These are phyloP conservation scores for Phytophthora pisi DNA, from an alignment of 352 stramenopile genomes.

Conservation along the genomic window DNA sequence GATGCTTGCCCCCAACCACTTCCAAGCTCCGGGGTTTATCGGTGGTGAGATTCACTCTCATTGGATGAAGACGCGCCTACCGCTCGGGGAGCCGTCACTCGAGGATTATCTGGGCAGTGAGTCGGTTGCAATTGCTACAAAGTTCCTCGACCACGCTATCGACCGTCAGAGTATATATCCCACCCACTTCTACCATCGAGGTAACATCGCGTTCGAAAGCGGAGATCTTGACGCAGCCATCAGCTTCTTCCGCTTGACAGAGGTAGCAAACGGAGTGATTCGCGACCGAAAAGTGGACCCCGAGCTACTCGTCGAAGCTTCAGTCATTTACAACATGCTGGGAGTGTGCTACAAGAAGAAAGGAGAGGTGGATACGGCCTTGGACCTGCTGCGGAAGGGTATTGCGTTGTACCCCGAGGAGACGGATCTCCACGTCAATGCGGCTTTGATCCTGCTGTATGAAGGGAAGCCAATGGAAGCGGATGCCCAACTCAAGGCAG, in stretches of 20 bases:
- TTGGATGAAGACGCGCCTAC: constrained; percentile 33
- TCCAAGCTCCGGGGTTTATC: constrained; percentile 43
- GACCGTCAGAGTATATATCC: constrained; percentile 34
- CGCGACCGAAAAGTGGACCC: constrained; percentile 41
- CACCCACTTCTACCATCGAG: constrained; percentile 49
- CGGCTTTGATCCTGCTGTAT: constrained; percentile 40
- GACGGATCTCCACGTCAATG: constrained; percentile 56
- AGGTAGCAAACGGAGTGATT: constrained; percentile 41
- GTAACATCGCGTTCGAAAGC: constrained; percentile 39
- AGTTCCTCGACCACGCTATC: constrained; percentile 45
- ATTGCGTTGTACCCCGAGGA: constrained; percentile 45
- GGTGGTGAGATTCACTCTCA: constrained; percentile 41
- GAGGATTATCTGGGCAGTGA: constrained; percentile 37
- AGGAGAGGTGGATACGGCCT: constrained; percentile 36
- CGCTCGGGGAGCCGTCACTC: not conserved
- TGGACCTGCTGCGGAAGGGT: constrained; percentile 39
- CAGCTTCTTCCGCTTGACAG: constrained; percentile 36
- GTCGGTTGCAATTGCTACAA: constrained; percentile 30
- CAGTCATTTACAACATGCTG: constrained; percentile 60
- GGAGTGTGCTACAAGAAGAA: constrained; percentile 33
- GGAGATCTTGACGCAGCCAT: constrained; percentile 46
- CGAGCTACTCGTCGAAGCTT: constrained; percentile 41
- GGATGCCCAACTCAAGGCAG: constrained; percentile 27
- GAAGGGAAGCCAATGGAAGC: constrained; percentile 25
- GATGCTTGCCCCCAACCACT: constrained; percentile 25